A percentile compares a stretch with the other conserved stretches of the same genome.
Evolutionary conservation across 2,329 filamentous ascomycete species (phyloP).

Genomic region (Biscogniauxia marginata): DNA sequence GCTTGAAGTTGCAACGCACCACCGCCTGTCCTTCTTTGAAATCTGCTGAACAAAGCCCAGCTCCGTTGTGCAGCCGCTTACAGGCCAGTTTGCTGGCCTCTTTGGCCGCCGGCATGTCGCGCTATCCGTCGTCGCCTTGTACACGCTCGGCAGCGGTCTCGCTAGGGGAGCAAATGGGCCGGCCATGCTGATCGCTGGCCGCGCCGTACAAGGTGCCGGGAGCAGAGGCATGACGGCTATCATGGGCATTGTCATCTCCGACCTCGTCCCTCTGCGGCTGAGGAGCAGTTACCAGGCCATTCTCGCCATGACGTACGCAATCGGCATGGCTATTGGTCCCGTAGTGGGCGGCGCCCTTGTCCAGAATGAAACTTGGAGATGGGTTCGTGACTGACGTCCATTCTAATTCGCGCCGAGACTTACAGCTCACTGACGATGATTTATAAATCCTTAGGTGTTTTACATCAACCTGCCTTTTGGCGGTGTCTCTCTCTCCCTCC

Average conservation of each 20-base stretch:
- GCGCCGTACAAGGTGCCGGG: constrained; percentile 48
- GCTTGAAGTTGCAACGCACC: neutral
- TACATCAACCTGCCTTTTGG: constrained; percentile 34
- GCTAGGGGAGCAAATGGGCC: neutral
- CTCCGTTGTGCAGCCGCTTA: constrained; percentile 2
- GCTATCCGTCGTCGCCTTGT: constrained; percentile 1
- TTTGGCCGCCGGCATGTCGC: constrained; percentile 4
- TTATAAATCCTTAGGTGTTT: constrained; percentile 8
- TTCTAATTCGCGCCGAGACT: constrained; percentile 1
- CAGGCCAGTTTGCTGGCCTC: constrained; percentile 1
- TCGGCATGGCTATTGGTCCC: constrained; percentile 18
- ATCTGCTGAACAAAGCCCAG: neutral
- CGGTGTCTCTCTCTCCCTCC: constrained; percentile 26
- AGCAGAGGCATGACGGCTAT: constrained; percentile 35
- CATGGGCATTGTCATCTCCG: constrained; percentile 26
- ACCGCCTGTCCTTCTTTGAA: neutral
- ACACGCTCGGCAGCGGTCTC: constrained; percentile 1
- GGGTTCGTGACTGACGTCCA: constrained; percentile 9
- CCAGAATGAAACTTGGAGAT: constrained; percentile 19
- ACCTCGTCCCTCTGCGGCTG: constrained; percentile 19
- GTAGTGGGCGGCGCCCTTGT: constrained; percentile 21
- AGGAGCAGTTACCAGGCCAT: constrained; percentile 16
- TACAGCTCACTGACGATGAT: neutral
- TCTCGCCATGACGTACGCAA: constrained; percentile 9
- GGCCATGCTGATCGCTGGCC: constrained; percentile 45